Base-by-base conservation (phyloP, 208 protist genomes). In the Acanthamoeba polyphaga region DNA sequence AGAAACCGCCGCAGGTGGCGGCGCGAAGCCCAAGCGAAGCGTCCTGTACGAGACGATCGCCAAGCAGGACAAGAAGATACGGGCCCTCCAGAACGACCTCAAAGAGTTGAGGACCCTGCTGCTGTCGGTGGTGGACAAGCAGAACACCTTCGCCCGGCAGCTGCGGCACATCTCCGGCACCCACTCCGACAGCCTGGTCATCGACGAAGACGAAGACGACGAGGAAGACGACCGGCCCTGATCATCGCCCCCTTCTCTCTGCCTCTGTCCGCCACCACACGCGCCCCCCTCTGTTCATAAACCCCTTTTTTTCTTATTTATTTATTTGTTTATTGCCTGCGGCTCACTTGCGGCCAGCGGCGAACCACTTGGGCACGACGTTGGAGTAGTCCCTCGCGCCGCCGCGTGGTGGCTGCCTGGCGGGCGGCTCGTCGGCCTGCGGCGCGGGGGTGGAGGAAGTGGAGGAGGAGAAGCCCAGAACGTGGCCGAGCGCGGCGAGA, bases 121-220 rank as follows among this genome's bases (percentile, higher is more conserved):
- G 78, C 78, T 87, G 13, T 87, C 78, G 24, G 78, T 87, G n/a
- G 78, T 87, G n/a, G 78, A 87, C 78, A 87, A 87, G 78, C 78
- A 87, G 49, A 34, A n/a, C 78, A 60, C 78, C 46, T 87, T 87
- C 49, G 60, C 78, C 46, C 78, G 78, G 32, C 78, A 87, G 78
- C 46, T 87, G 49, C 78, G 78, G 58, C 78, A 87, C 49, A 32
- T 87, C 34, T 60, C 78, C 17, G 78, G 78, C 72, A 49, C 38
- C 22, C 29, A 60, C 78, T 49, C 78, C 8, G 78, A 87, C 27
- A 43, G 78, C 49, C 78, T 87, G 38, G 78, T 87, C 49, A 87
- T 87, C 34, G 78, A 87, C 78, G 78, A 87, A 87, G 78, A 87
- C 46, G 78, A 87, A 5, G 78, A 87, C 22, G 78, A 29, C 34